These are phyloP conservation scores for Scedosporium boydii DNA, from an alignment of 2,329 filamentous ascomycete species.

Conservation along the genomic window DNA sequence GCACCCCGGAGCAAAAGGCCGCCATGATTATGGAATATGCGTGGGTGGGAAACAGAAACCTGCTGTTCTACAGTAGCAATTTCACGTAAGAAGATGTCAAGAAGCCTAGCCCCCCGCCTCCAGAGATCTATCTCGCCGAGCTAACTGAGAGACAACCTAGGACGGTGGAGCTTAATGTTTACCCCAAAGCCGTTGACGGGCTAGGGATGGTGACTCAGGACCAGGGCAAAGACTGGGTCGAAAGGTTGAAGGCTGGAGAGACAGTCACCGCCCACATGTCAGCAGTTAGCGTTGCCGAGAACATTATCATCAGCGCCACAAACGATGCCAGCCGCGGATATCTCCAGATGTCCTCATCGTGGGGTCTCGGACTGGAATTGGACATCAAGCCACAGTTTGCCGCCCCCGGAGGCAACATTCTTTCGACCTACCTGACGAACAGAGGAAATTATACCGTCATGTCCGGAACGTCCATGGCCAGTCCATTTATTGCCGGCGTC, in stretches of 20 bases:
- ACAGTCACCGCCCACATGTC: slow-evolving; percentile 28
- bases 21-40: slow-evolving; percentile 34
- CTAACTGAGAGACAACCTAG: not conserved
- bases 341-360: slow-evolving; percentile 42
- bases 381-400: slow-evolving; percentile 46
- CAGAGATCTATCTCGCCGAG: not conserved
- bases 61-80: slow-evolving; percentile 51
- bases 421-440: slow-evolving; percentile 43
- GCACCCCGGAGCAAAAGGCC: slow-evolving; percentile 45
- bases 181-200: slow-evolving; percentile 13
- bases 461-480: slow-evolving; percentile 53
- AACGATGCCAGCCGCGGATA: slow-evolving; percentile 15
- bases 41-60: slow-evolving; percentile 43
- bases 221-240: slow-evolving; percentile 34
- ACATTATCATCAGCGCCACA: slow-evolving; percentile 1
- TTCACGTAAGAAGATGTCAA: not conserved
- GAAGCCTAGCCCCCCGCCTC: not conserved
- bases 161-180: slow-evolving; percentile 2
- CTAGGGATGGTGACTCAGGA: slow-evolving; percentile 31
- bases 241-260: slow-evolving; percentile 30
- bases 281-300: slow-evolving; percentile 6
- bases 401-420: slow-evolving; percentile 45
- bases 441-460: slow-evolving; percentile 40
- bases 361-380: slow-evolving; percentile 52
- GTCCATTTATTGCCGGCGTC: slow-evolving; percentile 44